Evolutionary conservation across 305 asterid species (phyloP).

Genomic region (Fraxinus velutina): DNA sequence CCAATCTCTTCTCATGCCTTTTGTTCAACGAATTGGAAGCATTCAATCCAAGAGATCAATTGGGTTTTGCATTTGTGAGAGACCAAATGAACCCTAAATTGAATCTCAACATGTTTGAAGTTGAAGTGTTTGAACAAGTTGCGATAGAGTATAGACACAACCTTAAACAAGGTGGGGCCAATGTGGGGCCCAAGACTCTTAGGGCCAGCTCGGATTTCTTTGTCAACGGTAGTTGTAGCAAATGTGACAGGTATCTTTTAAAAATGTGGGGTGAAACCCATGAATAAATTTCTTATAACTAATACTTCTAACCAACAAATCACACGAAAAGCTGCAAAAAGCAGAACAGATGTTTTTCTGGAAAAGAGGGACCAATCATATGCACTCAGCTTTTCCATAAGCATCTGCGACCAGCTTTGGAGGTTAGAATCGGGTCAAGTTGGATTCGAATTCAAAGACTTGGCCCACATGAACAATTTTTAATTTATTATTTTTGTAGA

Average conservation of each 20-base stretch:
- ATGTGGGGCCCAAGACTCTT: slow-evolving; percentile 31
- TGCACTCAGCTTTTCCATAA: not conserved
- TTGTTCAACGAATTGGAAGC: slow-evolving; percentile 80
- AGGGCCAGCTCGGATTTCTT: slow-evolving; percentile 37
- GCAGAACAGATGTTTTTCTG: not conserved
- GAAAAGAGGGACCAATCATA: not conserved
- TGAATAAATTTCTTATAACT: slow-evolving; percentile 31
- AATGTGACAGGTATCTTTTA: slow-evolving; percentile 55
- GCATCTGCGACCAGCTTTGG: not conserved
- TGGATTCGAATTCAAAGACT: not conserved
- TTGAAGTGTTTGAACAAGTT: slow-evolving; percentile 74
- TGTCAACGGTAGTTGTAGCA: slow-evolving; percentile 39
- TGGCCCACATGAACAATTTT: not conserved
- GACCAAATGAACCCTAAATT: slow-evolving; percentile 64
- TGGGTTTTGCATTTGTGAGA: slow-evolving; percentile 79
- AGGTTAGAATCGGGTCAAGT: not conserved
- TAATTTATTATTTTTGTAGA: not conserved
- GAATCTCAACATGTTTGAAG: slow-evolving; percentile 75
- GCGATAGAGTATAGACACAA: slow-evolving; percentile 84
- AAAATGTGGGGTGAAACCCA: slow-evolving; percentile 81
- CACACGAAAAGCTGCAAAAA: not conserved
- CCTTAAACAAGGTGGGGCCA: slow-evolving; percentile 38
- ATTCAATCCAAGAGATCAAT: slow-evolving; percentile 86
- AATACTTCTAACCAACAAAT: not conserved
- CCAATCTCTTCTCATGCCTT: slow-evolving; percentile 68